phyloP scores from a whole-genome alignment of 225 moss, liverwort and hornwort species.

The Antitrichia curtipendula region DNA sequence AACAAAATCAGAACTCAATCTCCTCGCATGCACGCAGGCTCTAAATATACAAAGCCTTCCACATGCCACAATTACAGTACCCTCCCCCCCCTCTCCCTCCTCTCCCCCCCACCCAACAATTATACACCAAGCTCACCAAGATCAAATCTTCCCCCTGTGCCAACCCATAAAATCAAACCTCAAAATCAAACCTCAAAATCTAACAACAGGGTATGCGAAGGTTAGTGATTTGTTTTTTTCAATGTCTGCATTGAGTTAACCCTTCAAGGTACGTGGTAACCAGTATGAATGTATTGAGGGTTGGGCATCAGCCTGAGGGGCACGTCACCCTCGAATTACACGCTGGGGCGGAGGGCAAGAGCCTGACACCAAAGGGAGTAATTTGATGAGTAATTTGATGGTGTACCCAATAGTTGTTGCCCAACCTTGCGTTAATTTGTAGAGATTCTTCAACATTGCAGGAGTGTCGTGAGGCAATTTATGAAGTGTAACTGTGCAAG shows the following conservation, averaged over 20 bases:
- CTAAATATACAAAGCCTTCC: neutral
- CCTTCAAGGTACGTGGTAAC: no score
- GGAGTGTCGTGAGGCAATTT: rapidly evolving
- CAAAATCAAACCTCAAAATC: neutral
- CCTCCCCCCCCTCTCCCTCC: no score
- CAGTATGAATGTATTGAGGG: rapidly evolving
- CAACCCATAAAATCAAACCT: neutral
- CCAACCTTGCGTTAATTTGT: rapidly evolving
- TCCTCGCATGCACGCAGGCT: neutral
- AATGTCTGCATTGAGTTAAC: neutral
- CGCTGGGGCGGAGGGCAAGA: no score
- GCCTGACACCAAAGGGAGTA: no score
- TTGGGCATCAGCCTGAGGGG: neutral
- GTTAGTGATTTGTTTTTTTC: neutral
- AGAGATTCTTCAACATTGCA: neutral
- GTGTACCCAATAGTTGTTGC: rapidly evolving
- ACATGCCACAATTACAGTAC: neutral
- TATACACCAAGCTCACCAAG: rapidly evolving
- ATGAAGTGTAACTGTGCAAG: rapidly evolving
- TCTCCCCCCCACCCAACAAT: neutral
- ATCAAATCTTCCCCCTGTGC: neutral
- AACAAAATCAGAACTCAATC: conserved; percentile 3
- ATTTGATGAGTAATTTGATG: no score
- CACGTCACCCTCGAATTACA: no score
- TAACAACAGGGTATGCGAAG: neutral